Evolutionary conservation across 2,329 filamentous ascomycete species (phyloP), one percentile per base, ranked within the genome.

Genomic region (Cryphonectria japonica): DNA sequence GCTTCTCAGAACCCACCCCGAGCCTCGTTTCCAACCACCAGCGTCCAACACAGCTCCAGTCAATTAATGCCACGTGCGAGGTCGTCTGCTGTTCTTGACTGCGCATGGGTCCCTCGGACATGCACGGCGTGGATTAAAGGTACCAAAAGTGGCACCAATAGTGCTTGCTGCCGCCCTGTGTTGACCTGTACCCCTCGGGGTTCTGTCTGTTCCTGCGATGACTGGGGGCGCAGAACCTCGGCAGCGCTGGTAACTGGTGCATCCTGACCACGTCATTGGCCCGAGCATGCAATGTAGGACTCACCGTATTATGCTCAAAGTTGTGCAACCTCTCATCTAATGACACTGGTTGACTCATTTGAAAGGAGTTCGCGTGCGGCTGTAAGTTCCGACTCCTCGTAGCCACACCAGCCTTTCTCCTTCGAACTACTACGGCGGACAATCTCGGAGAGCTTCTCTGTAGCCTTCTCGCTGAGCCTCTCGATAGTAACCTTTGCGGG

Each of bases 391-490:
- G 87, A 86, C 76, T 87, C 83, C 71, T 91, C 88, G 79, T 93
- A 95, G 11, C 93, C 93, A 76, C 88, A 85, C 91, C 92, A 94
- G 26, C 88, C 87, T 73, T 85, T 85, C 79, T 93, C 88, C 70
- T 87, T 83, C 66, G 86, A 84, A 50, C 85, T 82, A 78, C 87
- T 85, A 73, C 87, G 87, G 72, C 92, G 86, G 73, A 95, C 88
- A 75, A 96, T 95, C 78, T 95, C 92, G 0, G 88, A 87, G 19
- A 97, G 85, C 80, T 94, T 95, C 70, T 85, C 84, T 0, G 92
- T 95, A 32, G 93, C 92, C 71, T 88, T 80, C 78, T 93, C 87
- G 75, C 93, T 92, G 65, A 97, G 85, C 76, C 87, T 89, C 78
- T 92, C 85, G 13, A 94, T 82, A 0, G 88, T 91, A 65, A 83